A percentile compares a stretch with the other conserved stretches of the same genome.
Conservation (phyloP, 805 yeast genomes). For the Wickerhamiella vanderwaltii region DNA sequence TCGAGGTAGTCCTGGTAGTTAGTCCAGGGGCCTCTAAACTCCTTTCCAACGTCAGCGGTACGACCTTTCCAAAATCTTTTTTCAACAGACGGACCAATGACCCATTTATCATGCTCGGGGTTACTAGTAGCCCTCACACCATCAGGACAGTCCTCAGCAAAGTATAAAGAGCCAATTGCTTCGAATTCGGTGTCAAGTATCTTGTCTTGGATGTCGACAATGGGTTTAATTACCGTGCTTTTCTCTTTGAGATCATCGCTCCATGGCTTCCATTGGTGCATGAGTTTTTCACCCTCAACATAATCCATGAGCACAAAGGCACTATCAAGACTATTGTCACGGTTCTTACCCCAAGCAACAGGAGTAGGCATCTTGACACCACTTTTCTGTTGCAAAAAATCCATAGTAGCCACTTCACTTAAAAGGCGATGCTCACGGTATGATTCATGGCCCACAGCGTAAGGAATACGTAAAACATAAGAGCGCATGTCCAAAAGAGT, state of each 20-base stretch:
- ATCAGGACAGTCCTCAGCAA: slow-evolving; percentile 41
- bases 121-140: slow-evolving; percentile 34
- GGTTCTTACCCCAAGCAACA: slow-evolving; percentile 50
- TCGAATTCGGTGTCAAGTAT: slow-evolving; percentile 49
- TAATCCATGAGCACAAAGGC: slow-evolving; percentile 77
- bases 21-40: slow-evolving; percentile 67
- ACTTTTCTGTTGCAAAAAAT: slow-evolving; percentile 55
- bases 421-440: slow-evolving; percentile 47
- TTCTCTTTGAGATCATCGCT: slow-evolving; percentile 40
- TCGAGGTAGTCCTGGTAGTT: slow-evolving; percentile 51
- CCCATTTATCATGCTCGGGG: slow-evolving; percentile 53
- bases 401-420: slow-evolving; percentile 90
- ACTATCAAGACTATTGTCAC: slow-evolving; percentile 49
- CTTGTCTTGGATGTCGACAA: slow-evolving; percentile 52
- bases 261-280: slow-evolving; percentile 87
- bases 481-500: slow-evolving; percentile 48
- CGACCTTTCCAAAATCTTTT: slow-evolving; percentile 59
- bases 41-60: slow-evolving; percentile 39
- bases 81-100: slow-evolving; percentile 83
- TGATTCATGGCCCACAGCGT: slow-evolving; percentile 56
- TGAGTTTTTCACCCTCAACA: slow-evolving; percentile 65
- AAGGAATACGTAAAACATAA: slow-evolving; percentile 76
- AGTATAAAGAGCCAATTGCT: slow-evolving; percentile 72
- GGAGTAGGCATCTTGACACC: slow-evolving; percentile 60
- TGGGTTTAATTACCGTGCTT: slow-evolving; percentile 49